phyloP scores from a whole-genome alignment of 2,329 filamentous ascomycete genomes.

The Aspergillus ibericus region DNA sequence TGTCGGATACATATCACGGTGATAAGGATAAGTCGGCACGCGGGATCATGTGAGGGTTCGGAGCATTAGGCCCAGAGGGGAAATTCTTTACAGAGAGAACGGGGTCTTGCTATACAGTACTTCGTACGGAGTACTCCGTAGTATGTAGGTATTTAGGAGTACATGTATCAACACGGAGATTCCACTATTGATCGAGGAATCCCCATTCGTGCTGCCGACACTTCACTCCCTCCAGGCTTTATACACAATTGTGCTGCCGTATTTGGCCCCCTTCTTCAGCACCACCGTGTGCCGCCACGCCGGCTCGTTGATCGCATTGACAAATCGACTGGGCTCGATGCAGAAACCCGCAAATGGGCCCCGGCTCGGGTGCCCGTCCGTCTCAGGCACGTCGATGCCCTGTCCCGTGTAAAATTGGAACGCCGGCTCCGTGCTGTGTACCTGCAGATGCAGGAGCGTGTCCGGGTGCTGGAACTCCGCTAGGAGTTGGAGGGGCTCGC shows the following conservation, averaged over 20 bases:
- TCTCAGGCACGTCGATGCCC: constrained; percentile 72
- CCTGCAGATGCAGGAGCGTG: constrained; percentile 77
- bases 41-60: constrained; percentile 3
- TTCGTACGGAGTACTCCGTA: too few species aligned
- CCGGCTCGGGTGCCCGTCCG: constrained; percentile 61
- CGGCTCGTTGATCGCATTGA: constrained; percentile 81
- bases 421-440: constrained; percentile 86
- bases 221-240: constrained; percentile 69
- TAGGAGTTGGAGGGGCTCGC: constrained; percentile 63
- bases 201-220: background rate
- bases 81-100: background rate
- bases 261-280: constrained; percentile 80
- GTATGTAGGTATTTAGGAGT: too few species aligned
- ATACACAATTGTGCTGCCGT: constrained; percentile 80
- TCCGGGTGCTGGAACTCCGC: constrained; percentile 71
- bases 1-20: constrained; percentile 13
- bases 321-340: constrained; percentile 86
- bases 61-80: background rate
- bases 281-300: constrained; percentile 77
- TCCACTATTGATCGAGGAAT: background rate
- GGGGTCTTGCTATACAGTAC: too few species aligned
- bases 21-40: constrained; percentile 19
- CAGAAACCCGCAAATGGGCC: constrained; percentile 76
- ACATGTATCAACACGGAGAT: background rate
- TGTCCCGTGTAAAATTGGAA: constrained; percentile 97